Percentiles rank a stretch among this genome's conserved stretches.
These are phyloP conservation scores for Blattamonas nauphoetae DNA, from an alignment of 78 protist species.

Conservation along the genomic window DNA sequence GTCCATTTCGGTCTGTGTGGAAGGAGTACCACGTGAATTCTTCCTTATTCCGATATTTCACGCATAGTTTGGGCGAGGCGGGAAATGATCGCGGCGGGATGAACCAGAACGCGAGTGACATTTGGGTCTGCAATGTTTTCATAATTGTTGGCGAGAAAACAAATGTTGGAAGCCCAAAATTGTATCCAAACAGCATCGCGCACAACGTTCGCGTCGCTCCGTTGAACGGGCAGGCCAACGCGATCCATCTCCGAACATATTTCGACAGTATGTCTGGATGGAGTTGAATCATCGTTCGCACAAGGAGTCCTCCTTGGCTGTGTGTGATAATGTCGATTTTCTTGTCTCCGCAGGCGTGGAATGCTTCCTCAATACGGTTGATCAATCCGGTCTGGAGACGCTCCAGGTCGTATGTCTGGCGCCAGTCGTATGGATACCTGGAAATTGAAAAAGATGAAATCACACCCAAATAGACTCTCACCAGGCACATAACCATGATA, in stretches of 20 bases:
- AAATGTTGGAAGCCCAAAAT: neutral
- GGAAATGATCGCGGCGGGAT: neutral
- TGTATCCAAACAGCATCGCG: neutral
- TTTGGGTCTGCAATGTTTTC: neutral
- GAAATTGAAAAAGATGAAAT: neutral
- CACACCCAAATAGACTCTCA: too few species aligned
- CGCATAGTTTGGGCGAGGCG: neutral
- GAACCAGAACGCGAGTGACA: neutral
- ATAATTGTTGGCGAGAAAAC: neutral
- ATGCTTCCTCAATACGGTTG: neutral
- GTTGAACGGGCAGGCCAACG: neutral
- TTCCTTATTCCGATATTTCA: neutral
- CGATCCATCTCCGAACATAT: neutral
- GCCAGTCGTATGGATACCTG: neutral
- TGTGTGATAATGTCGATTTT: neutral
- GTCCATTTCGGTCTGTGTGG: neutral
- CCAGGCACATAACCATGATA: neutral
- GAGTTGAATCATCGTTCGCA: neutral
- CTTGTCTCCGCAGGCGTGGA: neutral
- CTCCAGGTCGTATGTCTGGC: neutral
- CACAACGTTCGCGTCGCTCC: neutral
- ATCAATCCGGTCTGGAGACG: neutral
- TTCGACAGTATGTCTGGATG: neutral
- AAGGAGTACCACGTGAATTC: neutral
- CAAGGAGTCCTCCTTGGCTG: neutral